Conservation (phyloP, 345 rosid species). For the Pistacia integerrima region DNA sequence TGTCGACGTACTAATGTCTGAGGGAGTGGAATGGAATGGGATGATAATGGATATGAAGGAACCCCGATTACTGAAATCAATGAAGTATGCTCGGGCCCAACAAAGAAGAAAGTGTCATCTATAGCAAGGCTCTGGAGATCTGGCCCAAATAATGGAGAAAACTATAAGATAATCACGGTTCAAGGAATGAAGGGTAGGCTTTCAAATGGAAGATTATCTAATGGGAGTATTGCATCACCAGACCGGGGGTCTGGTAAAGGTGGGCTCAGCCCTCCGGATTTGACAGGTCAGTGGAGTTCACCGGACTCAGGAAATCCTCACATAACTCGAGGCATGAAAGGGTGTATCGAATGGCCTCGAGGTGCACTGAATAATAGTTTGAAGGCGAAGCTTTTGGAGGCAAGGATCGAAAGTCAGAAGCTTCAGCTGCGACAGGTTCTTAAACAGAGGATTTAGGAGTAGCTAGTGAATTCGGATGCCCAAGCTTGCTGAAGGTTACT, state of each 20-base stretch:
- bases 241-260: slow-evolving; percentile 69
- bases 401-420: slow-evolving; percentile 81
- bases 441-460: slow-evolving; percentile 75
- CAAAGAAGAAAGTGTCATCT: slow-evolving; percentile 66
- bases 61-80: slow-evolving; percentile 60
- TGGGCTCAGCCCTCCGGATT: slow-evolving; percentile 60
- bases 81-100: slow-evolving; percentile 61
- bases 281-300: slow-evolving; percentile 77
- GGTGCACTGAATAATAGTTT: slow-evolving; percentile 74
- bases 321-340: slow-evolving; percentile 81
- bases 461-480: slow-evolving; percentile 15
- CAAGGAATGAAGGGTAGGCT: slow-evolving; percentile 68
- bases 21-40: slow-evolving; percentile 60
- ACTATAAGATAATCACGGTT: slow-evolving; percentile 64
- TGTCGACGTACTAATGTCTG: slow-evolving; percentile 49
- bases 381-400: slow-evolving; percentile 94
- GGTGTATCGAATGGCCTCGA: slow-evolving; percentile 98
- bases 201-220: slow-evolving; percentile 74
- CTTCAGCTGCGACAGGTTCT: slow-evolving; percentile 86
- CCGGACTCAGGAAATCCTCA: slow-evolving; percentile 74
- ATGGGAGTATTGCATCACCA: slow-evolving; percentile 53
- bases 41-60: slow-evolving; percentile 53
- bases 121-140: slow-evolving; percentile 82
- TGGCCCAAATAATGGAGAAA: slow-evolving; percentile 56
- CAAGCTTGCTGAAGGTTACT: slow-evolving; percentile 12